phyloP scores from a whole-genome alignment of 1,284 basidiomycete species.

The Heterobasidion irregulare region DNA sequence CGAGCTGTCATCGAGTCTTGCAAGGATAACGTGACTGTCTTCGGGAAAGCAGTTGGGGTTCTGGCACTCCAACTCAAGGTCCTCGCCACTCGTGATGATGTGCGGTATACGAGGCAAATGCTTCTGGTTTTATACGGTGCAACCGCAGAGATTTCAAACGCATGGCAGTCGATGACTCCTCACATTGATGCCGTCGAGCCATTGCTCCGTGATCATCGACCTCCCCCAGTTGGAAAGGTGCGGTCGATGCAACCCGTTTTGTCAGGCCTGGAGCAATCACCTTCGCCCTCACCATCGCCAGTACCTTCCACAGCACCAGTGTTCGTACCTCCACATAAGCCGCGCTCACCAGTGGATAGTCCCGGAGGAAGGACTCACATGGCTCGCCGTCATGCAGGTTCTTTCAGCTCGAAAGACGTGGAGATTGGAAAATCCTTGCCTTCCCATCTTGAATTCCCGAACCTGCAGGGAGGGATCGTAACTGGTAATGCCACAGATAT shows the following conservation, averaged over 20 bases:
- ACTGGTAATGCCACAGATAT: conserved; percentile 21
- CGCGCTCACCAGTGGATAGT: conserved; percentile 6
- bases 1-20: conserved; percentile 79
- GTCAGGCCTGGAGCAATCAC: conserved; percentile 14
- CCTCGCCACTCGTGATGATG: conserved; percentile 70
- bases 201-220: conserved; percentile 42
- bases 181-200: conserved; percentile 67
- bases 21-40: conserved; percentile 79
- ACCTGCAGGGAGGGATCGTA: conserved; percentile 14
- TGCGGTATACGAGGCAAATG: conserved; percentile 84
- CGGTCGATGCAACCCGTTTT: conserved; percentile 12
- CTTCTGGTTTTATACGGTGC: conserved; percentile 87
- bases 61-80: conserved; percentile 78
- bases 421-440: conserved; percentile 81
- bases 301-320: conserved; percentile 12
- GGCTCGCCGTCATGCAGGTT: conserved; percentile 82
- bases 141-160: conserved; percentile 79
- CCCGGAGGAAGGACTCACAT: conserved; percentile 24
- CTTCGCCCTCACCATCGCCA: conserved; percentile 14
- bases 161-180: conserved; percentile 78
- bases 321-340: conserved; percentile 11
- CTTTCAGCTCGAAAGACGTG: conserved; percentile 88
- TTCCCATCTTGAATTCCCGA: conserved; percentile 39
- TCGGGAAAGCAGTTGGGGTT: conserved; percentile 82
- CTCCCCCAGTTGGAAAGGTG: conserved; percentile 21